Evolutionary conservation across 257 asterid genomes (phyloP), one percentile per base, ranked within the genome.

Genomic region (Ligustrum vulgare): DNA sequence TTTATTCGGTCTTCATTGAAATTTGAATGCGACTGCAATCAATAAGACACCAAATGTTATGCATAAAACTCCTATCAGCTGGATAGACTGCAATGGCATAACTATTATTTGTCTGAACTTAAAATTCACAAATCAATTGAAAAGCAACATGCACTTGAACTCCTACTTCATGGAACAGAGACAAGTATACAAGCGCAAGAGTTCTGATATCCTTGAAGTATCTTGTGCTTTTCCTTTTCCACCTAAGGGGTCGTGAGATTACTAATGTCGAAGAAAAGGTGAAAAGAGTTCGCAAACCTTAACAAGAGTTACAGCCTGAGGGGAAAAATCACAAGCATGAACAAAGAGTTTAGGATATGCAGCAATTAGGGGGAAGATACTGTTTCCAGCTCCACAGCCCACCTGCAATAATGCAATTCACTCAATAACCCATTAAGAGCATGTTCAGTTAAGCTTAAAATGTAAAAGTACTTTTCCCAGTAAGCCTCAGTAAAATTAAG

Each of bases 361-460:
- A 70, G 86, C 85, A 73, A 85, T 69, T 45, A 91, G 96, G 73
- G 98, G 98, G 60, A 87, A 89, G 56, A 91, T 75, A 23, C 97
- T 82, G 83, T 87, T 93, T 78, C 97, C 97, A 76, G 89, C 87
- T 83, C 97, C 97, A 82, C 92, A 90, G 62, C 96, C 97, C 73
- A 90, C 86, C 96, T 90, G 83, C 25, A 28, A 28, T 28, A 28
- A 28, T 28, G 31, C 31, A 56, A 20, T 56, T 56, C 28, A n/a
- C 28, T 20, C 28, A n/a, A n/a, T 31, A 56, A 56, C 31, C 64
- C 2, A 56, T 56, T 56, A n/a, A 54, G 63, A 54, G 28, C 54
- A 56, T 56, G 64, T n/a, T 56, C 28, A 1, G 64, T 56, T n/a
- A 56, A 56, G 13, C 5, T 20, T 56, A 56, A 56, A 56, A 56